phyloP scores from a whole-genome alignment of 352 stramenopile genomes.

The Pythium brassicae region DNA sequence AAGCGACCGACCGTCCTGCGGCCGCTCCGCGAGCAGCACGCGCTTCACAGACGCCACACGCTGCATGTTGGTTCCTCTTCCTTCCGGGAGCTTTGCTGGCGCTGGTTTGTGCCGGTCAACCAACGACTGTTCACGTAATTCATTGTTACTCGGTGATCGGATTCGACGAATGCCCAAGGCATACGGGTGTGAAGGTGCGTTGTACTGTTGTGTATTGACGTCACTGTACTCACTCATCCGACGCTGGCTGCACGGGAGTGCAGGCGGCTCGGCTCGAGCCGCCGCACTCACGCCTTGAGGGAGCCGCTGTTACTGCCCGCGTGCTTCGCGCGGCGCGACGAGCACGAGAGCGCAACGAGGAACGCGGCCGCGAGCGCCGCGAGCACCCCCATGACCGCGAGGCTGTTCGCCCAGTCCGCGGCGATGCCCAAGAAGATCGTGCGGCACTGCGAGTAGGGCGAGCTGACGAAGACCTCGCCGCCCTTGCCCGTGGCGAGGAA shows the following conservation, averaged over 20 bases:
- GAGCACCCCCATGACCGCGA: constrained; percentile 48
- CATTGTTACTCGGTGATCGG: background rate
- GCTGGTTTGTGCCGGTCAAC: too few relatives aligned
- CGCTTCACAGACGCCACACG: constrained; percentile 24
- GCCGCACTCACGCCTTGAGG: constrained; percentile 3
- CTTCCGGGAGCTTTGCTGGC: too few relatives aligned
- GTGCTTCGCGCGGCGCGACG: constrained; percentile 37
- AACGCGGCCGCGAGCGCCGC: constrained; percentile 42
- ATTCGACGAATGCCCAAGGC: background rate
- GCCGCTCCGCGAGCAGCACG: constrained; percentile 21
- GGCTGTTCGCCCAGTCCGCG: constrained; percentile 54
- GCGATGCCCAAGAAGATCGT: constrained; percentile 58
- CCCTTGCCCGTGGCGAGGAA: constrained; percentile 38
- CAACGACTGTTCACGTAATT: constrained; percentile 1
- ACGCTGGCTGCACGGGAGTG: too few relatives aligned
- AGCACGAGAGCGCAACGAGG: constrained; percentile 59
- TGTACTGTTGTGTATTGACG: too few relatives aligned
- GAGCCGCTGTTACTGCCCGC: constrained; percentile 4
- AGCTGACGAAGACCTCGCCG: constrained; percentile 51
- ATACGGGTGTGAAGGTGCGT: background rate
- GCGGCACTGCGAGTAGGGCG: constrained; percentile 74
- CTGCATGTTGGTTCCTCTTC: constrained; percentile 20
- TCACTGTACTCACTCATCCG: too few relatives aligned
- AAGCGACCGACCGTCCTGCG: constrained; percentile 1
- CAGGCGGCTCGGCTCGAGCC: too few relatives aligned